Base-by-base conservation (phyloP, 2,329 filamentous ascomycete genomes). In the Phialophora tarda region DNA sequence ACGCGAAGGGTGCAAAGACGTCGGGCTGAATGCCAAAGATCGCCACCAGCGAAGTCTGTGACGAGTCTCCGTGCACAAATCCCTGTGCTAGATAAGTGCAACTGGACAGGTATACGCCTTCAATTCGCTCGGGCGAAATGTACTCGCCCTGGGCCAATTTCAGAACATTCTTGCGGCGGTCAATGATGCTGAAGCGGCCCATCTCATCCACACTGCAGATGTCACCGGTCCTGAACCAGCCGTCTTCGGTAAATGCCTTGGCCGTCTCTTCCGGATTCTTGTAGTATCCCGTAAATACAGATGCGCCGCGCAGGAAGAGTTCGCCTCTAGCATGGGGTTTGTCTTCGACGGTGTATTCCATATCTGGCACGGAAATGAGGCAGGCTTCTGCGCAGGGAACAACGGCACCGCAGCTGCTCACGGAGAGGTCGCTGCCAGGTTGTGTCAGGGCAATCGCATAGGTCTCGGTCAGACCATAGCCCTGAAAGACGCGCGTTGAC, bases 91-190 rank as follows among this genome's bases (percentile, higher is more conserved):
- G 81, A 72, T 93, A 88, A 71, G 87, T 89, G 69, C 89, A 89
- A 80, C 90, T 93, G 69, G 91, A 92, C 69, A 96, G 84, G 78
- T 93, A 96, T 41, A 97, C 90, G 77, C 97, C 97, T 83, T 99
- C 95, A 75, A 99, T 92, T 64, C 93, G 91, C 82, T 99, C 95
- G 14, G 95, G 95, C 1, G 93, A 97, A 74, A 99, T 92, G 81
- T 99, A 99, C 82, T 99, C 95, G 78, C 95, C 95, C 80, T 99
- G 95, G 0, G 94, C 89, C 63, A 99, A 87, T 85, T 99, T 99
- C 76, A 99, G 88, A n/a, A 99, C 92, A 80, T 98, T 98, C 90
- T 99, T 99, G 81, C 93, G 90, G 74, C 95, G 93, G 79, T 99
- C 95, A 74, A 99, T 90, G 79, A 99, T 96, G 79, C 87, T 89